Base-by-base conservation (phyloP, 1,284 basidiomycete species). In the Mycosarcoma maydis region DNA sequence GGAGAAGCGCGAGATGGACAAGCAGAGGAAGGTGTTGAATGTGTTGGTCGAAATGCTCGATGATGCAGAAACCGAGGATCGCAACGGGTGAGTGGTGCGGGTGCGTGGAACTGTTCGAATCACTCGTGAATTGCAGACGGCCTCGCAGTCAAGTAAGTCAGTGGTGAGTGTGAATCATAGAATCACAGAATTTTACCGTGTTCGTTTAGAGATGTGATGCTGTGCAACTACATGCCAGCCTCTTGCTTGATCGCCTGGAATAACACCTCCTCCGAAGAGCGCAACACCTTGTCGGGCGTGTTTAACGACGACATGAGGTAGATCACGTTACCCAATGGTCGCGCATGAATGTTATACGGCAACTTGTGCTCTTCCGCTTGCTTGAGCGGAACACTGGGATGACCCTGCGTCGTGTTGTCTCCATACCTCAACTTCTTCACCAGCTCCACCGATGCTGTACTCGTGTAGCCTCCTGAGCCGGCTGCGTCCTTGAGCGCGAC, bases 301-400 rank as follows among this genome's bases (percentile, higher is more conserved):
- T 93, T 94, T 38, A 98, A 85, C 83, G 90, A 94, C 6, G 89
- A 90, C 87, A 98, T 97, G 82, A 97, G 89, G 83, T 98, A 98
- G 11, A 91, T 90, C 10, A 97, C 90, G 75, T 96, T 89, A 0
- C 95, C 95, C 23, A 98, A 84, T 0, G 95, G 94, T 62, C 95
- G 86, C 57, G 88, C 93, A 82, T 98, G 91, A 16, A 97, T 86
- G 19, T 88, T 87, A 77, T 90, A 92, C 7, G 81, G 78, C 37
- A 71, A 48, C 55, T 71, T 80, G 9, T 56, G 45, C n/a, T 45
- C 53, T 10, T 38, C 19, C 16, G 14, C 22, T 11, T 17, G 38
- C 32, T 16, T 20, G 17, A 45, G 38, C 6, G 73, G 70, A 0
- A 65, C n/a, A 27, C 39, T 44, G 16, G 69, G 66, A 38, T 72